Conservation (phyloP, 2,329 filamentous ascomycete genomes). For the Gyromitra esculenta region DNA sequence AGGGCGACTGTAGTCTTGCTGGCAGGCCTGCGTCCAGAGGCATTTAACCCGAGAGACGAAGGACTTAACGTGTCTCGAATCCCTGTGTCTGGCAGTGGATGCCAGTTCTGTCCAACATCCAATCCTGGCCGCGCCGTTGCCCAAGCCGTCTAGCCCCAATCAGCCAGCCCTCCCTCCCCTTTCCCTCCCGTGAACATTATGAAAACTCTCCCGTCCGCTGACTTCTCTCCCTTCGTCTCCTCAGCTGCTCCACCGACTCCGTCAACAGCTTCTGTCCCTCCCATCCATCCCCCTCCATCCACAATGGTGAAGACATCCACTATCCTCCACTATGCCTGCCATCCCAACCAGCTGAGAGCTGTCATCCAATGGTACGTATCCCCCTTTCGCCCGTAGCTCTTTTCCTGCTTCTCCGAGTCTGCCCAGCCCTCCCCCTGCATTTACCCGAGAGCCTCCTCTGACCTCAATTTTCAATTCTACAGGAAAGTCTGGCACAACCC, state of each 20-base stretch:
- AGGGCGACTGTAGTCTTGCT: background rate
- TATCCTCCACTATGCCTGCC: constrained; percentile 76
- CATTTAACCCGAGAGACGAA: constrained; percentile 1
- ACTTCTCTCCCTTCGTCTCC: constrained; percentile 44
- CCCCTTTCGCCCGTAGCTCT: constrained; percentile 29
- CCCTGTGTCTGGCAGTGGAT: background rate
- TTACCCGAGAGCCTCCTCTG: constrained; percentile 13
- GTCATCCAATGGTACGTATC: constrained; percentile 83
- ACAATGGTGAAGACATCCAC: constrained; percentile 61
- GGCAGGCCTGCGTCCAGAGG: background rate
- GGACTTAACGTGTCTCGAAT: constrained; percentile 24
- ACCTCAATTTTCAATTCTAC: constrained; percentile 40
- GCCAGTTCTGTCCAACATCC: background rate
- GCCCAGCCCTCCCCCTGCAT: background rate
- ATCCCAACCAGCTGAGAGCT: constrained; percentile 79
- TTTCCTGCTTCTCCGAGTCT: background rate
- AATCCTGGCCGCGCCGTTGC: constrained; percentile 13
- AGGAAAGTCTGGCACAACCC: constrained; percentile 98
- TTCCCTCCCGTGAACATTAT: constrained; percentile 24
- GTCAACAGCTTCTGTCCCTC: background rate
- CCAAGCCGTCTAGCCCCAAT: background rate
- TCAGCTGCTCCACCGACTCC: constrained; percentile 5
- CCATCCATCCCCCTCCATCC: constrained; percentile 11
- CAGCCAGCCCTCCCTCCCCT: constrained; percentile 32
- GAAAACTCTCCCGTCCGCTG: constrained; percentile 40